phyloP scores from a whole-genome alignment of 139 green algal species.

The Diplosphaera chodatii region DNA sequence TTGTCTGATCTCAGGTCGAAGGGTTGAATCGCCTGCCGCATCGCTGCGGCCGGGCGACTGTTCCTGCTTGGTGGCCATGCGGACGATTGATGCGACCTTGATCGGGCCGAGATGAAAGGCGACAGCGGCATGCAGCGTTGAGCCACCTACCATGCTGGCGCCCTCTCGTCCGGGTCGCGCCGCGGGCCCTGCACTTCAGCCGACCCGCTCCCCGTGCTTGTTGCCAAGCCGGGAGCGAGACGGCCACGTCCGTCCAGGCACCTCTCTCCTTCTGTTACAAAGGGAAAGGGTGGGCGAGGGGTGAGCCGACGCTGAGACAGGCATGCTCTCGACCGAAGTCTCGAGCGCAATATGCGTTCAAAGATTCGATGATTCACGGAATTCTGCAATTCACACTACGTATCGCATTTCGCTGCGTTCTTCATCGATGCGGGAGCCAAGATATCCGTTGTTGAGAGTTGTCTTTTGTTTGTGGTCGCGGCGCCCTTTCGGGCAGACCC shows the following conservation, averaged over 20 bases:
- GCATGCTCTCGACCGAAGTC: slow-evolving; percentile 74
- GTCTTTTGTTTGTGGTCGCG: slow-evolving; percentile 38
- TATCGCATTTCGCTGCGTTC: slow-evolving; percentile 94
- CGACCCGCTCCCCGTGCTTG: slow-evolving; percentile 13
- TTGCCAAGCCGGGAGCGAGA: slow-evolving; percentile 14
- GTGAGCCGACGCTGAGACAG: slow-evolving; percentile 78
- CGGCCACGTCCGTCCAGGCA: slow-evolving; percentile 35
- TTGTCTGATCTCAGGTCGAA: slow-evolving; percentile 86
- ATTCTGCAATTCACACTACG: slow-evolving; percentile 93
- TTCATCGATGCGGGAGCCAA: slow-evolving; percentile 88
- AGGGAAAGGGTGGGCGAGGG: slow-evolving; percentile 27
- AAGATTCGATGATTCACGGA: slow-evolving; percentile 91
- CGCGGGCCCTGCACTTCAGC: slow-evolving; percentile 51
- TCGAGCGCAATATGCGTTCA: slow-evolving; percentile 87
- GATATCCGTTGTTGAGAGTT: slow-evolving; percentile 88
- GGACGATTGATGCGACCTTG: slow-evolving; percentile 6
- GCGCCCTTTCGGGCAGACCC: not conserved
- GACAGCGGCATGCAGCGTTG: slow-evolving; percentile 12
- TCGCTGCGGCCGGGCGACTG: slow-evolving; percentile 3
- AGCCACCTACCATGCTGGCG: slow-evolving; percentile 34
- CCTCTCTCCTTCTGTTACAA: not conserved
- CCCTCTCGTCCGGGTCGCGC: slow-evolving; percentile 15
- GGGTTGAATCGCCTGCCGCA: slow-evolving; percentile 5
- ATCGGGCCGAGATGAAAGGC: not conserved
- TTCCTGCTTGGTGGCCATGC: not conserved